These are phyloP conservation scores for Crassisporium funariophilum DNA, from an alignment of 768 basidiomycete genomes.

Conservation along the genomic window DNA sequence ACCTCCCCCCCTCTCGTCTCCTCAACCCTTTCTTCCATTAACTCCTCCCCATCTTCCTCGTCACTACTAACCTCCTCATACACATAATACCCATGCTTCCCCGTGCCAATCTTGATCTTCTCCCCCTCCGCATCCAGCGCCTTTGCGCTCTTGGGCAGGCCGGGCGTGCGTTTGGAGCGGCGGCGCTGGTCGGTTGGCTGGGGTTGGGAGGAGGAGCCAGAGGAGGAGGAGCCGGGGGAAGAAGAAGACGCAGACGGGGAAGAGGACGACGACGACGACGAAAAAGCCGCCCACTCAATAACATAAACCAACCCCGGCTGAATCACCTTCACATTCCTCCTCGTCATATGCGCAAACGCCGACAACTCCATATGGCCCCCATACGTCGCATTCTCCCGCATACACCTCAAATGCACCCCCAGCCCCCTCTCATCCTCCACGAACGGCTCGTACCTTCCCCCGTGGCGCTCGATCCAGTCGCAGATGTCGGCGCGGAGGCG, in stretches of 20 bases:
- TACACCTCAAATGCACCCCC: slow-evolving; percentile 62
- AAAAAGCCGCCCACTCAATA: slow-evolving; percentile 78
- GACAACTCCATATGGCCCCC: slow-evolving; percentile 94
- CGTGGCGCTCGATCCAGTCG: slow-evolving; percentile 74
- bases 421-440: slow-evolving; percentile 66
- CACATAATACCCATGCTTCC: slow-evolving; percentile 28
- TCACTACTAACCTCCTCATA: slow-evolving; percentile 26
- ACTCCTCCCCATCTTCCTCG: slow-evolving; percentile 16
- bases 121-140: slow-evolving; percentile 8
- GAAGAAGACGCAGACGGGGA: slow-evolving; percentile 1
- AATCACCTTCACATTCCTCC: slow-evolving; percentile 85
- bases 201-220: not conserved
- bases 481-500: slow-evolving; percentile 76
- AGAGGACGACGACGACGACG: slow-evolving; percentile 1
- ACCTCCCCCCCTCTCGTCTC: not conserved
- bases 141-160: slow-evolving; percentile 4
- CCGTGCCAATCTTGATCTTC: slow-evolving; percentile 21
- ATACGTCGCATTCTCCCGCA: slow-evolving; percentile 85
- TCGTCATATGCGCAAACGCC: slow-evolving; percentile 82
- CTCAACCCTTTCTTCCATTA: slow-evolving; percentile 13
- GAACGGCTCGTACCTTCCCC: slow-evolving; percentile 79
- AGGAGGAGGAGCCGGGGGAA: not conserved
- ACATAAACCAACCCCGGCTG: slow-evolving; percentile 92
- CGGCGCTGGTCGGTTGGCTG: slow-evolving; percentile 2
- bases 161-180: slow-evolving; percentile 9